Base-by-base conservation (phyloP, 1,284 basidiomycete genomes). In the Abortiporus biennis region DNA sequence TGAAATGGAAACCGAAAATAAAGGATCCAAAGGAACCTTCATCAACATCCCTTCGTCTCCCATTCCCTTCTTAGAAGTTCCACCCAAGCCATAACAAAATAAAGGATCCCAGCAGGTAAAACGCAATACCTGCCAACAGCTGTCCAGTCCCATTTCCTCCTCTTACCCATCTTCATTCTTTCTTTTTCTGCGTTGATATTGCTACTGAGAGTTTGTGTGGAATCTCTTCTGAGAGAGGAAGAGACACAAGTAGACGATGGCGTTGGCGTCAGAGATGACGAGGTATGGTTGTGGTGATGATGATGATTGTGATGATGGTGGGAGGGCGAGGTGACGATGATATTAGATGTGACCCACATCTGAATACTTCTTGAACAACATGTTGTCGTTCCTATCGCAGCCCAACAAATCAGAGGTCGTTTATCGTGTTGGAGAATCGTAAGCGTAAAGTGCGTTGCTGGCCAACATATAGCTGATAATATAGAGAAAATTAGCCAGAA, bases 331-430 rank as follows among this genome's bases (percentile, higher is more conserved):
- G 17, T 52, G 56, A 21, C 46, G 34, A 59, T 54, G 46, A 89
- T 68, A 55, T 89, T 89, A 55, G 81, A 85, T 33, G 85, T 88
- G n/a, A 88, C 86, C 87, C 87, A 90, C 35, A 90, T 76, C 65
- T 89, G 85, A 43, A 89, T 71, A 49, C 79, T 75, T 34, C 85
- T 69, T 47, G 78, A 82, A 40, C 79, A 62, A 55, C 78, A 84
- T 4, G 90, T 92, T 38, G 86, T 89, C 13, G 82, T 88, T 1
- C 80, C 88, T 37, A 92, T 83, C 6, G 81, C 71, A 2, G 87
- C 81, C 90, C 90, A 92, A 41, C 79, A 81, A 2, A 78, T 65
- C 11, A 83, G 72, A 0, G 90, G 90, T 8, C 88, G 72, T 40
- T 61, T 64, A 13, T 67, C 63, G 43, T 77, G 69, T 30, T 81